Evolutionary conservation across 2,329 filamentous ascomycete genomes (phyloP).

Genomic region (Aspergillus ochraceoroseus): DNA sequence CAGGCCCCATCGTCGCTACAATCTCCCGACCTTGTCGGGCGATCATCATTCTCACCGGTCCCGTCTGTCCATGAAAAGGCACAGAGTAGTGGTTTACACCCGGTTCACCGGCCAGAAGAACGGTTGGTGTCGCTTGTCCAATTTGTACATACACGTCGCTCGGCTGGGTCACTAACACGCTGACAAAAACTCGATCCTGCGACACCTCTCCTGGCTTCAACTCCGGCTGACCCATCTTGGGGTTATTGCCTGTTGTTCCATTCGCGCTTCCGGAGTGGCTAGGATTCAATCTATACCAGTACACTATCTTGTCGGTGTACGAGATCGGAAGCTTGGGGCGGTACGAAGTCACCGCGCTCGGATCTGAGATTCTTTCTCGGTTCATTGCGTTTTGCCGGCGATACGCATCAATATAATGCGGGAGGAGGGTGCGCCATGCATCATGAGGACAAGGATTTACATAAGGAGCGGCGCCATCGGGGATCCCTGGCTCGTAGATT

Average conservation of each 20-base stretch:
- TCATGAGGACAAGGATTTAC: constrained; percentile 26
- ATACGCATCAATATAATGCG: constrained; percentile 37
- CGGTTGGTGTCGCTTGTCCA: constrained; percentile 21
- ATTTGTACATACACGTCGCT: constrained; percentile 31
- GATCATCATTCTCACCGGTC: constrained; percentile 28
- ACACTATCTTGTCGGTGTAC: constrained; percentile 29
- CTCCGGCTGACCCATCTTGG: constrained; percentile 25
- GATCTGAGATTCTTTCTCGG: constrained; percentile 1
- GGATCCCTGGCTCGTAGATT: constrained; percentile 46
- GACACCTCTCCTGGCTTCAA: constrained; percentile 27
- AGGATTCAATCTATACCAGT: constrained; percentile 37
- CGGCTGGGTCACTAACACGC: constrained; percentile 24
- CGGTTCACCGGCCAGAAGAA: constrained; percentile 19
- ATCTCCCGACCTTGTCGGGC: constrained; percentile 23
- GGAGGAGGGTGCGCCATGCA: constrained; percentile 29
- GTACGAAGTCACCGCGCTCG: constrained; percentile 36
- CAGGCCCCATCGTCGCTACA: constrained; percentile 25
- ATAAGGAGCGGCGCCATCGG: constrained; percentile 41
- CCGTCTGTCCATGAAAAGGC: constrained; percentile 30
- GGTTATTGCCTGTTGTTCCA: constrained; percentile 37
- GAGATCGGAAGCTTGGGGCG: constrained; percentile 14
- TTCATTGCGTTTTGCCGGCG: constrained; percentile 16
- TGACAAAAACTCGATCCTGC: constrained; percentile 33
- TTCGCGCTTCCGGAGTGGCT: constrained; percentile 25
- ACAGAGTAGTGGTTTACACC: constrained; percentile 34